Conservation (phyloP, 441 rosid genomes). For the Eutrema salsugineum region DNA sequence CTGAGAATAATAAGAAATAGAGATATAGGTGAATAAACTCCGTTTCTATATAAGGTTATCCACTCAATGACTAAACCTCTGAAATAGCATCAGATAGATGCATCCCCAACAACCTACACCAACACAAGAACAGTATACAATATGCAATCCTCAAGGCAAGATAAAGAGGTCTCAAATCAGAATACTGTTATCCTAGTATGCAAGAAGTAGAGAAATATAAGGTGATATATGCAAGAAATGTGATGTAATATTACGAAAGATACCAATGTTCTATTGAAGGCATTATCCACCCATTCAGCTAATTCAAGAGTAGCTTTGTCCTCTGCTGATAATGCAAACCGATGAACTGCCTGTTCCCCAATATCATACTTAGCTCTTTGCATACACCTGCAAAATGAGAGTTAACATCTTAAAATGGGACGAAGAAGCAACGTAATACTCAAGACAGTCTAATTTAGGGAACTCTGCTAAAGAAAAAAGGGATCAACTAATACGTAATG, state of each 20-base stretch:
- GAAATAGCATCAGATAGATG: neutral
- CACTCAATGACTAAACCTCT: neutral
- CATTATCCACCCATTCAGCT: slow-evolving; percentile 96
- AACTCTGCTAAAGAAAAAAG: neutral
- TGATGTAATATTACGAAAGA: slow-evolving; percentile 27
- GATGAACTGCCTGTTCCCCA: slow-evolving; percentile 95
- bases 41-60: neutral
- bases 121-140: neutral
- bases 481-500: slow-evolving; percentile 5
- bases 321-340: slow-evolving; percentile 95
- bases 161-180: slow-evolving; percentile 4
- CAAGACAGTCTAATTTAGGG: neutral
- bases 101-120: neutral
- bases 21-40: neutral
- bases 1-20: slow-evolving; percentile 40
- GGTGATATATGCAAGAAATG: slow-evolving; percentile 12
- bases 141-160: slow-evolving; percentile 6
- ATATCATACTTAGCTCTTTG: slow-evolving; percentile 95
- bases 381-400: slow-evolving; percentile 78
- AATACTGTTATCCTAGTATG: neutral
- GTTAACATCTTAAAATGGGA: neutral
- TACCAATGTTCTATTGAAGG: slow-evolving; percentile 80
- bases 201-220: neutral
- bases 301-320: slow-evolving; percentile 98
- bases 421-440: neutral